Percentiles rank a stretch among this genome's conserved stretches.
Evolutionary conservation across 2,329 filamentous ascomycete species (phyloP).

Genomic region (Balansia obtecta): DNA sequence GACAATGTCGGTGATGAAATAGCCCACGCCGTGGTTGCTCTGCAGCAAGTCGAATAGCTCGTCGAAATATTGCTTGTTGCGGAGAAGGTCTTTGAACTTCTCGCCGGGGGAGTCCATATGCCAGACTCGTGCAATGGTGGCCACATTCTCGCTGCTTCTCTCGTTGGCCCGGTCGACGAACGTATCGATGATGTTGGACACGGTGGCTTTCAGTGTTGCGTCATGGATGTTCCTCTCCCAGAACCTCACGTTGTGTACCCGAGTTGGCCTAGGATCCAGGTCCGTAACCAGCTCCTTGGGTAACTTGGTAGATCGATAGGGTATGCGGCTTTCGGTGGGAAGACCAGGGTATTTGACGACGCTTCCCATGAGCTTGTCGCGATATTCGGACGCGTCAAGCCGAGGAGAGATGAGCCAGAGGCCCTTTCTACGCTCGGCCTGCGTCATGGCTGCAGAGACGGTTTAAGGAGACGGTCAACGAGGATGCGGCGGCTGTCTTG

Average conservation of each 20-base stretch:
- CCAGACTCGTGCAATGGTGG: constrained; percentile 17
- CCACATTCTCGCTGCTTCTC: constrained; percentile 11
- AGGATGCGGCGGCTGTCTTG: neutral
- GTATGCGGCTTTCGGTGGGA: constrained; percentile 15
- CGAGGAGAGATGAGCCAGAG: constrained; percentile 18
- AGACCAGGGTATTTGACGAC: constrained; percentile 17
- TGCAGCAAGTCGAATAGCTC: constrained; percentile 16
- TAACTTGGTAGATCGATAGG: constrained; percentile 11
- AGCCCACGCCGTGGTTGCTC: constrained; percentile 13
- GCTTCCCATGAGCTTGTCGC: constrained; percentile 18
- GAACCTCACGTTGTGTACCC: constrained; percentile 16
- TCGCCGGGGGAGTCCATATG: constrained; percentile 18
- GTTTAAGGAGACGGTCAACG: neutral
- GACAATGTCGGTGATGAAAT: constrained; percentile 17
- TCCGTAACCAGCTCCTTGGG: constrained; percentile 13
- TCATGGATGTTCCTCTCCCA: constrained; percentile 17
- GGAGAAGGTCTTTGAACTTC: constrained; percentile 17
- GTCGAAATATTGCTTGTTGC: constrained; percentile 15
- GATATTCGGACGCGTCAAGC: constrained; percentile 16
- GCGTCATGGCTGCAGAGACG: constrained; percentile 1
- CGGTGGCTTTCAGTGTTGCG: constrained; percentile 12
- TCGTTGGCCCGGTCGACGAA: constrained; percentile 14
- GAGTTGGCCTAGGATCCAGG: constrained; percentile 16
- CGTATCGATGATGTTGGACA: constrained; percentile 15
- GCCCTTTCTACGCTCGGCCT: constrained; percentile 3